Base-by-base conservation (phyloP, 345 rosid genomes). In the Syzygium aromaticum region DNA sequence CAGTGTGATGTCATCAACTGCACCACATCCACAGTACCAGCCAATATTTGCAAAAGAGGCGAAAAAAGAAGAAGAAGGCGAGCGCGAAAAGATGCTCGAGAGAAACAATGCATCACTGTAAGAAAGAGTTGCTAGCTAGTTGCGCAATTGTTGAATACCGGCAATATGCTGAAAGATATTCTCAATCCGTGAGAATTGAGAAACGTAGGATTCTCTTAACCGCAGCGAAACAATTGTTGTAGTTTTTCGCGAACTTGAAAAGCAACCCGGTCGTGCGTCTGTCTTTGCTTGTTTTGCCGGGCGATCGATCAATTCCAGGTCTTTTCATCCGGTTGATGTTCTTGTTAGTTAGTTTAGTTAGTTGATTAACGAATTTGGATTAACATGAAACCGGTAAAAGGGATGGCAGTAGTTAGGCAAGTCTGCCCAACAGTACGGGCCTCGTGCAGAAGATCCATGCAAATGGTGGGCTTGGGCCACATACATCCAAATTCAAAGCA, bases 211-310 rank as follows among this genome's bases (percentile, higher is more conserved):
- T 38, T 38, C 2, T 38, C 6, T n/a, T 6, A 57, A 25, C 4
- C 63, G 38, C 27, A 1, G 4, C 3, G 0, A 11, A 73, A 2
- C 4, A 10, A 19, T 1, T 0, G 3, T 2, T 5, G 46, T 22
- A 73, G 11, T 19, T 73, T 73, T 2, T 38, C 12, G 80, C 7
- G 27, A 73, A 73, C 80, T 33, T 1, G 25, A 21, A 33, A 38
- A 73, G 80, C 0, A 22, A 9, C 49, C 80, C 3, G 80, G 25
- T 38, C 25, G 6, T 40, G 49, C 49, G 19, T 38, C 49, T 38
- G 12, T 38, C 80, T 22, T 22, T 9, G 0, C 49, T 73, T 9
- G 49, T 73, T 38, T 33, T 38, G 2, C 27, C 7, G 14, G 80
- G 80, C 15, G 25, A 73, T 11, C 13, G 11, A 33, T 21, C 27